phyloP scores from a whole-genome alignment of 306 rosid genomes.

The Glycyrrhiza uralensis region DNA sequence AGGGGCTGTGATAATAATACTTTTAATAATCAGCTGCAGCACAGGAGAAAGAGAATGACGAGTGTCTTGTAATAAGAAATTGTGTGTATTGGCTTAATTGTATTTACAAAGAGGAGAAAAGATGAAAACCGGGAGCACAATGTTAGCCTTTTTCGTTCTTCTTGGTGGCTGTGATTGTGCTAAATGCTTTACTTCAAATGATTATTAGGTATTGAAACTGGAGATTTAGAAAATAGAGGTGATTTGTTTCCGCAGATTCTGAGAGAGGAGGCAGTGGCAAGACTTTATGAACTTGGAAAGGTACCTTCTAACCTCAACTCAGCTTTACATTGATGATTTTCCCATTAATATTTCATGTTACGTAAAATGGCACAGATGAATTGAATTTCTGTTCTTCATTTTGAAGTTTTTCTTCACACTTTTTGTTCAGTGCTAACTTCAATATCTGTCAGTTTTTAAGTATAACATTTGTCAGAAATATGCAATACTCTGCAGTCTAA shows the following conservation, averaged over 20 bases:
- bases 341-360: neutral
- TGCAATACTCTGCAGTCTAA: neutral
- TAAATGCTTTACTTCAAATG: conserved; percentile 34
- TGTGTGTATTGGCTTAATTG: neutral
- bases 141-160: neutral
- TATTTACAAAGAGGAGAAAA: neutral
- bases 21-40: neutral
- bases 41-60: neutral
- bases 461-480: neutral
- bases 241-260: conserved; percentile 68
- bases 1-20: neutral
- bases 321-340: neutral
- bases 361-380: neutral
- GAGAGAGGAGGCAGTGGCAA: conserved; percentile 79
- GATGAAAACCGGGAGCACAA: neutral
- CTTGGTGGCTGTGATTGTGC: conserved; percentile 16
- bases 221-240: conserved; percentile 48
- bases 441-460: neutral
- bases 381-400: conserved; percentile 13
- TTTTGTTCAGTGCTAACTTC: neutral
- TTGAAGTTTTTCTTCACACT: neutral
- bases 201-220: conserved; percentile 50
- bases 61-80: too few relatives aligned
- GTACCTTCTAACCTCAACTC: conserved; percentile 38
- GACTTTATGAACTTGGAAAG: conserved; percentile 77